These are phyloP conservation scores for Melaleuca quinquenervia DNA, from an alignment of 345 rosid genomes.

Conservation along the genomic window DNA sequence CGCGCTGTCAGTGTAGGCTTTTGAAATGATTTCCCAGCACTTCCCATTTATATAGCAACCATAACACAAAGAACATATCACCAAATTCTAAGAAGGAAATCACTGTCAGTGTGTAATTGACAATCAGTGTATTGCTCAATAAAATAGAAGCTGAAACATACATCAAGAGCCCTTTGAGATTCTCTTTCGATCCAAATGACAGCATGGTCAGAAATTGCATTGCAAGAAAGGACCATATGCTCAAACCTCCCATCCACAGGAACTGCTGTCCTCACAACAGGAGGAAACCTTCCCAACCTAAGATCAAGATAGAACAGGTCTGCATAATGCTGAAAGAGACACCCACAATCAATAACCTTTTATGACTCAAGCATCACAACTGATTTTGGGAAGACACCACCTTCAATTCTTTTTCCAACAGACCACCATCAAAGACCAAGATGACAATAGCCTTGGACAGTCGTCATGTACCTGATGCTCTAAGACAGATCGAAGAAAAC, in stretches of 20 bases:
- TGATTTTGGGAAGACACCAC: not conserved
- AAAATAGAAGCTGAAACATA: constrained; percentile 18
- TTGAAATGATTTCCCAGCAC: not conserved
- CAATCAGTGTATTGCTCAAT: not conserved
- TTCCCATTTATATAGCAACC: not conserved
- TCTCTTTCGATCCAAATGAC: constrained; percentile 86
- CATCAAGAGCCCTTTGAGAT: constrained; percentile 74
- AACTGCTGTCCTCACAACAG: constrained; percentile 92
- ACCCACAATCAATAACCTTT: not conserved
- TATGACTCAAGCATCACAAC: not conserved
- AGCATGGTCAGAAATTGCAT: constrained; percentile 81
- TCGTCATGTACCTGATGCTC: not conserved
- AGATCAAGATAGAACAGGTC: constrained; percentile 1
- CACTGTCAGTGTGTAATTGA: not conserved
- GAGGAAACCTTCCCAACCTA: constrained; percentile 86
- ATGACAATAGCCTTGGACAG: not conserved
- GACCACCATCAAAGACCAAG: not conserved
- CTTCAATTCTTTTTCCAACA: not conserved
- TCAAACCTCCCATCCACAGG: constrained; percentile 98
- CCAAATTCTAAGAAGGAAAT: not conserved
- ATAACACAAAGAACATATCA: not conserved
- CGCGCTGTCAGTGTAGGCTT: not conserved
- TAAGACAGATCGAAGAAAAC: not conserved
- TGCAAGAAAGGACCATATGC: constrained; percentile 81
- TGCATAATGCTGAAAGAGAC: not conserved